Conservation (phyloP, 2,329 filamentous ascomycete species). For the Colletotrichum siamense region DNA sequence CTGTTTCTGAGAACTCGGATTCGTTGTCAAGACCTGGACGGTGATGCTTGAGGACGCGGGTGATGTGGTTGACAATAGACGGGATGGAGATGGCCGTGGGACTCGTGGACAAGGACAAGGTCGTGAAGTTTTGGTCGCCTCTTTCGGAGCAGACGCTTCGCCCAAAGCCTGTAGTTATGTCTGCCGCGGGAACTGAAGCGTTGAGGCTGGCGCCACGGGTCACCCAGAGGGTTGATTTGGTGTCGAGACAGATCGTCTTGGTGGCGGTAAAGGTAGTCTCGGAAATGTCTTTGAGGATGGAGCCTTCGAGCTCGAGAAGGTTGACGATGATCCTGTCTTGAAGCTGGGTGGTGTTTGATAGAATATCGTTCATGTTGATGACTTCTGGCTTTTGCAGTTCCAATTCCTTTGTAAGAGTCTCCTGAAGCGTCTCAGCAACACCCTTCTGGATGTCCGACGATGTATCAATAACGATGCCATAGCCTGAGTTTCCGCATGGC, state of each 20-base stretch:
- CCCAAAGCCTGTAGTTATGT: background rate
- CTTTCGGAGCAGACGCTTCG: background rate
- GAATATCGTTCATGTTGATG: background rate
- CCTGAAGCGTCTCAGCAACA: background rate
- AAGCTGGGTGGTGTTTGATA: background rate
- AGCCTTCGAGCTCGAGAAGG: background rate
- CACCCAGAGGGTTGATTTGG: background rate
- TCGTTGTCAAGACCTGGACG: background rate
- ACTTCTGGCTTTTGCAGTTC: background rate
- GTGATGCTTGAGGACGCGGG: background rate
- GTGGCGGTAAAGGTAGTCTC: background rate
- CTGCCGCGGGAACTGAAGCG: background rate
- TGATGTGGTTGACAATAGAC: background rate
- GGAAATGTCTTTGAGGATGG: background rate
- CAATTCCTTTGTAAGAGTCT: background rate
- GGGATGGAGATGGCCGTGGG: background rate
- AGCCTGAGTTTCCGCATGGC: background rate
- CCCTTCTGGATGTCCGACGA: background rate
- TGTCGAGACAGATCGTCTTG: background rate
- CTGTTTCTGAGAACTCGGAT: background rate
- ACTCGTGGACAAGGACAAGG: background rate
- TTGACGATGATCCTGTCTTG: background rate
- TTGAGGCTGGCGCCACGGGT: background rate
- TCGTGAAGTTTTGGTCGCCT: background rate
- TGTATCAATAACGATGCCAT: background rate